Conservation (phyloP, 1,284 basidiomycete species). For the Puccinia polysora region DNA sequence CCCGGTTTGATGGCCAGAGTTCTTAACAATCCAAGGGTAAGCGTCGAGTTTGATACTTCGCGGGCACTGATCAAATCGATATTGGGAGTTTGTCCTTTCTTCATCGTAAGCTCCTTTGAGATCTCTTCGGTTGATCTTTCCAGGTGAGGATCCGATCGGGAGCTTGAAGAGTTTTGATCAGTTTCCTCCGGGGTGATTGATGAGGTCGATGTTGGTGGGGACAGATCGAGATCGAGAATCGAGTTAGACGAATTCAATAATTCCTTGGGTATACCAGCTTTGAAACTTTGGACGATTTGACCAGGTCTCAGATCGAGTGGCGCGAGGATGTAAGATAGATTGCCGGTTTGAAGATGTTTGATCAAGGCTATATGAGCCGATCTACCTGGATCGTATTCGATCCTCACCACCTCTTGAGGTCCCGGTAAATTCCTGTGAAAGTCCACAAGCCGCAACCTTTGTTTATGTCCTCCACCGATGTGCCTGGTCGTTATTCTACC, state of each 20-base stretch:
- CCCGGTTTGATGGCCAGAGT: constrained; percentile 80
- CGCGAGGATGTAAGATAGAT: constrained; percentile 78
- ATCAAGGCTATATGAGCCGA: constrained; percentile 90
- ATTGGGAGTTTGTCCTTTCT: no score
- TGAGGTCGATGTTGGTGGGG: not conserved
- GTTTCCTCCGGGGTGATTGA: no score
- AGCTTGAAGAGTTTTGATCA: no score
- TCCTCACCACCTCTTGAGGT: constrained; percentile 78
- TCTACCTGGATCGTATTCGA: constrained; percentile 94
- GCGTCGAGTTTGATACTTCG: constrained; percentile 48
- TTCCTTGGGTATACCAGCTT: constrained; percentile 53
- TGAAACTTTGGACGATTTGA: constrained; percentile 80
- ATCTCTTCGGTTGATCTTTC: no score
- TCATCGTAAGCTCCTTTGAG: no score
- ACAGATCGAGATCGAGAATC: constrained; percentile 7
- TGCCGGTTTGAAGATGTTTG: constrained; percentile 54
- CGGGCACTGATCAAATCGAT: constrained; percentile 21
- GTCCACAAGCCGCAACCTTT: constrained; percentile 80
- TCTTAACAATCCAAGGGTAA: constrained; percentile 80
- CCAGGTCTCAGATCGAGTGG: constrained; percentile 83
- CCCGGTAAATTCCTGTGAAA: constrained; percentile 73
- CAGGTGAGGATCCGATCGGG: no score
- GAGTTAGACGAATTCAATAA: constrained; percentile 37
- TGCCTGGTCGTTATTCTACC: constrained; percentile 85
- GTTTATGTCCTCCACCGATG: constrained; percentile 84